Evolutionary conservation across 306 rosid species (phyloP), one percentile per base, ranked within the genome.

Genomic region (Prunus davidiana): DNA sequence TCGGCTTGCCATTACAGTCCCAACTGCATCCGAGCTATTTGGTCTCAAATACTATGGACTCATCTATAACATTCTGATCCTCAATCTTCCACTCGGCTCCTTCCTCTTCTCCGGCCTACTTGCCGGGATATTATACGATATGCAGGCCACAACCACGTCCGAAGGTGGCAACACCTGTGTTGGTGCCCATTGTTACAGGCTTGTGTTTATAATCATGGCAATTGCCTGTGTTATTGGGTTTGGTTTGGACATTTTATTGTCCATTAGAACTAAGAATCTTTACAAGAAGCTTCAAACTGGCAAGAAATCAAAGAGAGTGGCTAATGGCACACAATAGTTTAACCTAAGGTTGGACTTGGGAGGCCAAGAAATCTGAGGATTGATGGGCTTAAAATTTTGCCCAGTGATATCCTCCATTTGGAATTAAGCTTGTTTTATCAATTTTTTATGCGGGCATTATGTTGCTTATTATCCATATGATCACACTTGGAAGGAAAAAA

Each of bases 61-160:
- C 6, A 86, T 89, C 30, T 95, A 95, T 87, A 92, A 95, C 77
- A 83, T 95, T 65, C 87, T 95, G 19, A 92, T 95, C 73, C 93
- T 95, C 67, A 92, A 95, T 66, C 97, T 95, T 30, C 97, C 99
- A 2, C 83, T 95, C 0, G 99, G 99, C 3, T 95, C 99, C 56
- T 89, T 95, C 87, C 93, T 95, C 77, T 92, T 95, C 82, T 95
- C 99, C 0, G 97, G 99, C 0, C 81, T 95, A 47, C 97, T 95
- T 0, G 97, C 97, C 0, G 99, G 97, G 2, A 64, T 89, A 2
- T 79, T 95, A 4, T 95, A 95, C 2, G 97, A 92, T 30, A 89
- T 58, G 96, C 93, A 95, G 82, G 99, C 99, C 6, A 90, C 88
- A 0, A 3, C 93, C 25, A 87, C 79, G 0, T 71, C 84, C 0